Evolutionary conservation across 2,329 filamentous ascomycete genomes (phyloP), one percentile per base, ranked within the genome.

Genomic region (Botrytis tulipae): DNA sequence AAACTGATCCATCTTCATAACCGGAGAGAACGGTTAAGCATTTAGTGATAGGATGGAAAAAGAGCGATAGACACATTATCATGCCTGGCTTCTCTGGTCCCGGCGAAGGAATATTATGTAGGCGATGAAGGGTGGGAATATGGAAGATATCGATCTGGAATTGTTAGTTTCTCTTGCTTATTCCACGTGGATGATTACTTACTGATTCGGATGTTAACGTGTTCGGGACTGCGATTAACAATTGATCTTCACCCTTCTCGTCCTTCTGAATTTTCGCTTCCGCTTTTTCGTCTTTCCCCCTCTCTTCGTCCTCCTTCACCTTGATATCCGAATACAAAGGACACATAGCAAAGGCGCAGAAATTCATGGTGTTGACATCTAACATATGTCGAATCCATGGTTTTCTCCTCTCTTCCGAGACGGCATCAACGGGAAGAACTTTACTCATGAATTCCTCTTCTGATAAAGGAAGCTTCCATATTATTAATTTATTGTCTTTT

Each of bases 321-420:
- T 42, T 29, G 5, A 29, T 22, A 16, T 25, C 46, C 18, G 25
- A 1, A 42, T 22, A 3, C 10, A 68, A 16, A 32, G 48, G 1
- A 60, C 62, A 72, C 22, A 66, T 32, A 29, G 92, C 87, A 81
- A 97, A 97, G 2, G 92, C 88, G 81, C 96, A 99, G 81, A 98
- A 99, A 80, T 98, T 99, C 84, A 98, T 88, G 1, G 95, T 94
- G 80, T 98, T 98, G 61, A 98, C 94, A 8, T 92, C 86, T 8
- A 99, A 84, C 6, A 93, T 88, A 82, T 97, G 89, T 35, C 97
- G 82, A n/a, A 98, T 84, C 94, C 93, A 97, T 44, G 96, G 96
- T 78, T 91, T 87, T 29, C 87, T 88, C 76, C 84, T 87, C 68
- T 82, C 82, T 63, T 82, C 83, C 18, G 81, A 82, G 2, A 81